These are phyloP conservation scores for Chenopodium suecicum DNA, from an alignment of 148 eudicot species.

Conservation along the genomic window DNA sequence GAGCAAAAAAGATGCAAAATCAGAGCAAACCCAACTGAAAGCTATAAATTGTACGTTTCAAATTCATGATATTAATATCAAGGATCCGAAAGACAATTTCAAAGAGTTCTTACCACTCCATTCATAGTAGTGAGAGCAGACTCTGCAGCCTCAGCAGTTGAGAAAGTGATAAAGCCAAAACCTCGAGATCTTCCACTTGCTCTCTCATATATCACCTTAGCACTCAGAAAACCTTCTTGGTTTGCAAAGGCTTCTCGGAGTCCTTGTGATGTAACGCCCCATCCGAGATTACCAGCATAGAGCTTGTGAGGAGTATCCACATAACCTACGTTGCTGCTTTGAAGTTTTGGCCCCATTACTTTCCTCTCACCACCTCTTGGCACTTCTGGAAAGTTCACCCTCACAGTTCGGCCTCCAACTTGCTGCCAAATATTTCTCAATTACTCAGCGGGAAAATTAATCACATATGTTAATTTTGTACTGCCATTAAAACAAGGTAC, in stretches of 20 bases:
- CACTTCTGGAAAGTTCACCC: constrained; percentile 94
- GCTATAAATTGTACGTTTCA: neutral
- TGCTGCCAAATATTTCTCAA: constrained; percentile 42
- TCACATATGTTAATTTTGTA: neutral
- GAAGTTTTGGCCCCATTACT: constrained; percentile 58
- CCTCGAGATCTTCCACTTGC: constrained; percentile 80
- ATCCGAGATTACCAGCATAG: constrained; percentile 82
- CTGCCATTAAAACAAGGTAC: neutral
- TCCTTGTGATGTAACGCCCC: constrained; percentile 66
- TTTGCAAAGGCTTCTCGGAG: constrained; percentile 62
- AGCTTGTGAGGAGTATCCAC: constrained; percentile 84
- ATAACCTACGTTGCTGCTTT: constrained; percentile 48
- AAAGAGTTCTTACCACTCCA: constrained; percentile 57
- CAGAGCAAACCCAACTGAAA: neutral
- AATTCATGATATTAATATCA: neutral
- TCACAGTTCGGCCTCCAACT: constrained; percentile 80
- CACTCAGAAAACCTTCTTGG: constrained; percentile 67
- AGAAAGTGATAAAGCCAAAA: constrained; percentile 76
- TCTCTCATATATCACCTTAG: constrained; percentile 78
- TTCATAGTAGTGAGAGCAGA: constrained; percentile 69
- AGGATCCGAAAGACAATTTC: neutral
- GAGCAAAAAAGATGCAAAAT: neutral
- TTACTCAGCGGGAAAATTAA: neutral
- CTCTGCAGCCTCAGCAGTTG: constrained; percentile 60
- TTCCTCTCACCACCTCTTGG: constrained; percentile 88